These are phyloP conservation scores for Astragalus membranaceus DNA, from an alignment of 306 rosid genomes.

Conservation along the genomic window DNA sequence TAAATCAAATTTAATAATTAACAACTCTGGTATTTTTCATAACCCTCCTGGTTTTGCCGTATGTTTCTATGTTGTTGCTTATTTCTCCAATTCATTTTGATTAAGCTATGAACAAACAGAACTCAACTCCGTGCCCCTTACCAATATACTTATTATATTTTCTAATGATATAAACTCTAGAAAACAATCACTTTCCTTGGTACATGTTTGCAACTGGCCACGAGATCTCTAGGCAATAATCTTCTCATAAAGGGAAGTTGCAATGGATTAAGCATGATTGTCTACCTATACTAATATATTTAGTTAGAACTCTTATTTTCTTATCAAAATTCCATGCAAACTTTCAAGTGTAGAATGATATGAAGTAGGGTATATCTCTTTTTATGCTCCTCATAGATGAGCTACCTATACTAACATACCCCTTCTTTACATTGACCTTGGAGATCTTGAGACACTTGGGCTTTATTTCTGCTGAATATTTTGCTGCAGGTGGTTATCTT, in stretches of 20 bases:
- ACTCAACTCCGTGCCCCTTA: not conserved
- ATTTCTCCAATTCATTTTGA: not conserved
- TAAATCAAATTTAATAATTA: constrained; percentile 1
- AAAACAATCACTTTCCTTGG: not conserved
- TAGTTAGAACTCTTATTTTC: not conserved
- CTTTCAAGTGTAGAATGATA: not conserved
- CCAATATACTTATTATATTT: not conserved
- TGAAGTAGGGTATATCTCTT: not conserved
- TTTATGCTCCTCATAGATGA: constrained; percentile 12
- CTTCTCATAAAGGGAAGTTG: not conserved
- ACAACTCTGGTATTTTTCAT: not conserved
- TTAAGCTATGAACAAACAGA: not conserved
- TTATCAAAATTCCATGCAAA: not conserved
- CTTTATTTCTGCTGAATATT: constrained; percentile 20
- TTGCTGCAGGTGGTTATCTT: constrained; percentile 53
- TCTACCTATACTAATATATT: constrained; percentile 1
- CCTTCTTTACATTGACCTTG: too few relatives aligned
- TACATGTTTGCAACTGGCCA: constrained; percentile 6
- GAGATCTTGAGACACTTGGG: not conserved
- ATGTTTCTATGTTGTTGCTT: not conserved
- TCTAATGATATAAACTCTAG: not conserved
- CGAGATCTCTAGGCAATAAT: not conserved
- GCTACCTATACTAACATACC: too few relatives aligned
- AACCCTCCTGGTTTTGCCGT: not conserved
- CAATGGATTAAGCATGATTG: not conserved